Percentiles rank a stretch among this genome's conserved stretches.
phyloP scores from a whole-genome alignment of 1,284 basidiomycete species.

The Amylostereum chailletii region DNA sequence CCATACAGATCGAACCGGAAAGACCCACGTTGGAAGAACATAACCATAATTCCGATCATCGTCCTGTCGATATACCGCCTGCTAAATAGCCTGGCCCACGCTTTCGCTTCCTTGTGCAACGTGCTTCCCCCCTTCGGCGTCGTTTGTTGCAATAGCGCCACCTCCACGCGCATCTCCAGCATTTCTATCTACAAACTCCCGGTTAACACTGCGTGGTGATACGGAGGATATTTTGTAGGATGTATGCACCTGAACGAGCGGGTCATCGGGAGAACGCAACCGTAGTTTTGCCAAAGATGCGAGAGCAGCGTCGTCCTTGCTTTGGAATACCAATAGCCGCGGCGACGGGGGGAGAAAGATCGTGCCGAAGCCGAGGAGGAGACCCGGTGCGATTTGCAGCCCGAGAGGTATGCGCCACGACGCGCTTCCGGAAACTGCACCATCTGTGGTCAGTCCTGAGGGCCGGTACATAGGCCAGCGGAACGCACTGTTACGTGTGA shows the following conservation, averaged over 20 bases:
- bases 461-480: not conserved
- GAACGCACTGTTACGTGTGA: constrained; percentile 52
- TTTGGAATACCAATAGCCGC: constrained; percentile 52
- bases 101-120: constrained; percentile 29
- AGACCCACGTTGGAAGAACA: constrained; percentile 71
- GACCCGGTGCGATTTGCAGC: constrained; percentile 63
- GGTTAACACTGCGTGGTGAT: not conserved
- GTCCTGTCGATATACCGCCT: constrained; percentile 49
- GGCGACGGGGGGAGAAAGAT: constrained; percentile 68
- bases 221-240: not conserved
- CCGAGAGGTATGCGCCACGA: constrained; percentile 75
- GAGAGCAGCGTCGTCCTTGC: constrained; percentile 44
- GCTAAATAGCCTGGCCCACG: constrained; percentile 50
- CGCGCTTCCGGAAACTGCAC: constrained; percentile 41
- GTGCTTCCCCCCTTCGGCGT: constrained; percentile 16
- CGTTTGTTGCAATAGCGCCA: constrained; percentile 34
- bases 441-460: not conserved
- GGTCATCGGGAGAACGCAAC: constrained; percentile 29
- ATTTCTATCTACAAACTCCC: constrained; percentile 45
- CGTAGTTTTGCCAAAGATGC: constrained; percentile 47
- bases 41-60: constrained; percentile 58
- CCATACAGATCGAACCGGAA: not conserved
- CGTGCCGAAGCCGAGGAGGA: constrained; percentile 54
- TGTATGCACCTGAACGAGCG: constrained; percentile 42
- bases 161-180: constrained; percentile 65